These are phyloP conservation scores for Aspergillus panamensis DNA, from an alignment of 495 filamentous ascomycete species.

Conservation along the genomic window DNA sequence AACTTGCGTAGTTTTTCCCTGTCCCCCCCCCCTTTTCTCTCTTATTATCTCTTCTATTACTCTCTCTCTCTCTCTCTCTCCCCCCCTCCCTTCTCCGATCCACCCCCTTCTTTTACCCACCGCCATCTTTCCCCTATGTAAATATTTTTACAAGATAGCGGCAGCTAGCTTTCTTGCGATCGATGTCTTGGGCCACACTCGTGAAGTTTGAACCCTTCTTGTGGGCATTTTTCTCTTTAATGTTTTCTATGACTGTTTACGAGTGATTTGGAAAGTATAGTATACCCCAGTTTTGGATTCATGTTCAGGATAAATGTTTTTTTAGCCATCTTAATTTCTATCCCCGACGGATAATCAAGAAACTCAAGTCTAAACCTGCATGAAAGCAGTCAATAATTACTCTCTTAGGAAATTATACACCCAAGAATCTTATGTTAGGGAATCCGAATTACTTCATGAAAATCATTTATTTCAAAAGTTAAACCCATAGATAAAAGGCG, in stretches of 20 bases:
- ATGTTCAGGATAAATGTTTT: not conserved
- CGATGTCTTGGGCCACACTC: not conserved
- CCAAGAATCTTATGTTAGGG: no score
- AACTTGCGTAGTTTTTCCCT: conserved; percentile 31
- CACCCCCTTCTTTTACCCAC: no score
- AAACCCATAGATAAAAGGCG: conserved; percentile 5
- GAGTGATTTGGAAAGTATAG: conserved; percentile 1
- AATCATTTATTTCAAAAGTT: conserved; percentile 2
- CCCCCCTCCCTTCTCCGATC: not conserved
- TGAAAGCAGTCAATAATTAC: no score
- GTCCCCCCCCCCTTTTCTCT: not conserved
- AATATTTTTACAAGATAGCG: conserved; percentile 4
- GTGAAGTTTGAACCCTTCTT: not conserved
- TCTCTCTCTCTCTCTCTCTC: not conserved
- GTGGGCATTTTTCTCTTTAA: not conserved
- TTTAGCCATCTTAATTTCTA: not conserved
- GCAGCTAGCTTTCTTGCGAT: not conserved
- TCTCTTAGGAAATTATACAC: no score
- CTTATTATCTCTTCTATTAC: conserved; percentile 4
- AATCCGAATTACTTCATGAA: not conserved
- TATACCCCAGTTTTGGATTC: not conserved
- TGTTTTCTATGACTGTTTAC: conserved; percentile 1
- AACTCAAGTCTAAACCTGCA: not conserved
- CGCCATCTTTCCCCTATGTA: not conserved
- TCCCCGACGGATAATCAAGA: not conserved